Base-by-base conservation (phyloP, 805 yeast genomes). In the Kuraishia ogatae region DNA sequence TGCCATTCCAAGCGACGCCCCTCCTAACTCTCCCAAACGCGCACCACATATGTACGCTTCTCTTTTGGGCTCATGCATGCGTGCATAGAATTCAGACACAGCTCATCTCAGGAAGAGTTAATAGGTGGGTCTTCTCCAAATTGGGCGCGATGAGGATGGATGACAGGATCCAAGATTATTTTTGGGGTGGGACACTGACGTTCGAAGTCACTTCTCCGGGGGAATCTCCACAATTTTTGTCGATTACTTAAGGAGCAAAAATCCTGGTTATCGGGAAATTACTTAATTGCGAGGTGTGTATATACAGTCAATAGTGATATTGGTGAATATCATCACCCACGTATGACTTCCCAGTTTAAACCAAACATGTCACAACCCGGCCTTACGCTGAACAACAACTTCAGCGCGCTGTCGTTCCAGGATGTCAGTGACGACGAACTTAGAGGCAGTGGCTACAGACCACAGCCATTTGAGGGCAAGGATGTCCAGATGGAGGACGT, bases 401-500 rank as follows among this genome's bases (percentile, higher is more conserved):
- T 70, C 62, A 66, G 71, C 49, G 64, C 70, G 20, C 56, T 62
- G 11, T 69, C 74, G 7, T 70, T 71, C 54, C 66, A 69, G 54
- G 64, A 68, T 53, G 61, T 68, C 28, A 65, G 64, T 11, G 61
- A 59, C 21, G 64, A 64, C 10, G 74, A 70, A 15, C 54, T 71
- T 43, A 56, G 61, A 53, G 59, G 64, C 26, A 58, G 64, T 21
- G 97, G 91, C 59, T 93, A 91, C 76, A 82, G 83, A 59, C 80
- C 87, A 53, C 76, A 83, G 54, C 85, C 87, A 4, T 93, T 90
- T 66, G 79, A 83, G 23, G 96, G 92, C 39, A 90, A 88, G 67
- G 87, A 84, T 65, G 77, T 80, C 51, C 98, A 94, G 70, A 80
- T 85, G 68, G 91, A 84, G 60, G 77, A 78, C 58, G 97, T 93